A percentile compares a stretch with the other conserved stretches of the same genome.
These are phyloP conservation scores for Fusarium irregulare DNA, from an alignment of 2,329 filamentous ascomycete species.

Conservation along the genomic window DNA sequence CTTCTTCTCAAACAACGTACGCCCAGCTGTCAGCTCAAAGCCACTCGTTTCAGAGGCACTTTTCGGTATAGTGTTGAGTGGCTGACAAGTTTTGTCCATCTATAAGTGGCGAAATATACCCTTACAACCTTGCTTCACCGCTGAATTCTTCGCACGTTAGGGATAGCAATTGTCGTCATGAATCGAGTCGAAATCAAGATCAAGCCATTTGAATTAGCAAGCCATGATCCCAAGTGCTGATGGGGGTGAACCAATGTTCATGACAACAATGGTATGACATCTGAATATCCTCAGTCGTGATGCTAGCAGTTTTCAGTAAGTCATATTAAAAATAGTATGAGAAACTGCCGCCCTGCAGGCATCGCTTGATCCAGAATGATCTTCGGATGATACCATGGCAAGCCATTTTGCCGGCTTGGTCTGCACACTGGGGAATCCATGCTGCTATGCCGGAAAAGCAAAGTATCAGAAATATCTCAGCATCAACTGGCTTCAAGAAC, in stretches of 20 bases:
- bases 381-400: slow-evolving; percentile 40
- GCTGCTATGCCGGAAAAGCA: slow-evolving; percentile 29
- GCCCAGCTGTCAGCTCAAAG: slow-evolving; percentile 37
- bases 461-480: slow-evolving; percentile 26
- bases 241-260: background rate
- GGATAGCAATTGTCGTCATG: slow-evolving; percentile 1
- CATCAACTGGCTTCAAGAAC: slow-evolving; percentile 13
- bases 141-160: slow-evolving; percentile 11
- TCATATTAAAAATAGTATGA: slow-evolving; percentile 17
- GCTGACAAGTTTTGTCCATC: slow-evolving; percentile 32
- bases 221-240: background rate
- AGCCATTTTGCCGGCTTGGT: slow-evolving; percentile 30
- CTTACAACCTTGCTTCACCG: slow-evolving; percentile 36
- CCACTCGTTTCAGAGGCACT: slow-evolving; percentile 45
- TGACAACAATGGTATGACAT: background rate
- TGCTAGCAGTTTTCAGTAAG: slow-evolving; percentile 12
- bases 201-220: background rate
- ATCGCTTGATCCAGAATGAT: slow-evolving; percentile 40
- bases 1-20: slow-evolving; percentile 21
- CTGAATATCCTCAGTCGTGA: background rate
- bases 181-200: background rate
- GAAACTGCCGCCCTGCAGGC: slow-evolving; percentile 19
- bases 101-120: slow-evolving; percentile 32
- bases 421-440: slow-evolving; percentile 40
- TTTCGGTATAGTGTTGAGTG: slow-evolving; percentile 33